These are phyloP conservation scores for Hypoxylon sp. DNA, from an alignment of 2,329 filamentous ascomycete species.

Conservation along the genomic window DNA sequence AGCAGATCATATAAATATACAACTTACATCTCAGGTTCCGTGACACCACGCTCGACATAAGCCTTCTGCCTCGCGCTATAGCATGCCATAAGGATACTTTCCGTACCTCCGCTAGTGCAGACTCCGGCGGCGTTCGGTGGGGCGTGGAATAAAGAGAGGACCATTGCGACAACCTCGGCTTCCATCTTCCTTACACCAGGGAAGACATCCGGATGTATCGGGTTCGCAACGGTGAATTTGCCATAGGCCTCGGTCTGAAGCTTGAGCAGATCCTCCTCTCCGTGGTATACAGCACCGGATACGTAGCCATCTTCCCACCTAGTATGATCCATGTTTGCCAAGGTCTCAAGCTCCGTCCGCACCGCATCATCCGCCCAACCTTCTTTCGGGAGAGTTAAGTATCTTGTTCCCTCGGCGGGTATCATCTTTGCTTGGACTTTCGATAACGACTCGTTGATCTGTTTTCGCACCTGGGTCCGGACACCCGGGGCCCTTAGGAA, in stretches of 20 bases:
- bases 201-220: slow-evolving; percentile 98
- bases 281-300: slow-evolving; percentile 96
- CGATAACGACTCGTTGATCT: slow-evolving; percentile 83
- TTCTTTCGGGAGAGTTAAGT: slow-evolving; percentile 83
- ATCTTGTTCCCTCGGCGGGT: slow-evolving; percentile 78
- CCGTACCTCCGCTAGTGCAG: slow-evolving; percentile 92
- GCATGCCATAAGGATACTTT: slow-evolving; percentile 97
- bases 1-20: slow-evolving; percentile 1
- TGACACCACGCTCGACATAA: slow-evolving; percentile 86
- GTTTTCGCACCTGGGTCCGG: slow-evolving; percentile 85
- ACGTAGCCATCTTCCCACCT: slow-evolving; percentile 97
- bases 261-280: slow-evolving; percentile 83
- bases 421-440: slow-evolving; percentile 90
- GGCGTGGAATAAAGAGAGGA: slow-evolving; percentile 88
- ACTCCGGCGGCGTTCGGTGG: slow-evolving; percentile 89
- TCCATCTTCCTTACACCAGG: slow-evolving; percentile 99
- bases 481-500: slow-evolving; percentile 91
- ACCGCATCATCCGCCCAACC: slow-evolving; percentile 87
- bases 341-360: slow-evolving; percentile 81
- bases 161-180: slow-evolving; percentile 97
- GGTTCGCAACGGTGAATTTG: slow-evolving; percentile 94
- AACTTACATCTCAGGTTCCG: slow-evolving; percentile 91
- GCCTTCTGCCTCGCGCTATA: slow-evolving; percentile 92
- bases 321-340: slow-evolving; percentile 92
- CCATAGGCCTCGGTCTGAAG: slow-evolving; percentile 94